Percentiles rank a stretch among this genome's conserved stretches.
Conservation (phyloP, 768 basidiomycete species). For the Lentinula boryana region DNA sequence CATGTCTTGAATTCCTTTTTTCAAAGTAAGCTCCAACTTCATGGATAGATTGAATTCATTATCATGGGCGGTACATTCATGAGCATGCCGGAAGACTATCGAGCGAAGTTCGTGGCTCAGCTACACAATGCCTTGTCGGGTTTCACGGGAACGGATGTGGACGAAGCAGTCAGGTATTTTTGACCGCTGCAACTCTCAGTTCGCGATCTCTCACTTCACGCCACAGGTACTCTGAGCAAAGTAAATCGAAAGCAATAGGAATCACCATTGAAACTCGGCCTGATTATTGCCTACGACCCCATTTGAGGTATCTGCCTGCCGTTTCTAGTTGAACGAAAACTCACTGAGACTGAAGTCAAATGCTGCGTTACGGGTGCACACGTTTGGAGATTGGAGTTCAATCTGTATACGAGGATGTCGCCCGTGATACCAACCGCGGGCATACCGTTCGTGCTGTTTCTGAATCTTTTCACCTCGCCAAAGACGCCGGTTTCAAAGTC, state of each 20-base stretch:
- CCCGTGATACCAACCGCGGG: slow-evolving; percentile 96
- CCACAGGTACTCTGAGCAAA: slow-evolving; percentile 87
- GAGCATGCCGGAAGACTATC: slow-evolving; percentile 98
- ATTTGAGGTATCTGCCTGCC: slow-evolving; percentile 58
- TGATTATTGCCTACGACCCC: slow-evolving; percentile 95
- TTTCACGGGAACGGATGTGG: slow-evolving; percentile 87
- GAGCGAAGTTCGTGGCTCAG: slow-evolving; percentile 89
- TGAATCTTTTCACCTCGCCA: slow-evolving; percentile 95
- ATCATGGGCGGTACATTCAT: slow-evolving; percentile 99
- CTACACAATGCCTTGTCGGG: slow-evolving; percentile 96
- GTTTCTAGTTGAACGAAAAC: neutral
- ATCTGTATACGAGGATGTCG: slow-evolving; percentile 98
- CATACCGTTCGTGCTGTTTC: slow-evolving; percentile 97
- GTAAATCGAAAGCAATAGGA: slow-evolving; percentile 97
- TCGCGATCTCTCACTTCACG: neutral
- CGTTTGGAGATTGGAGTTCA: slow-evolving; percentile 98
- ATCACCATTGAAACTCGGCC: slow-evolving; percentile 99
- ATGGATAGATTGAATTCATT: slow-evolving; percentile 73
- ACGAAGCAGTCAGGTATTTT: slow-evolving; percentile 83
- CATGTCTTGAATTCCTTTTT: slow-evolving; percentile 5
- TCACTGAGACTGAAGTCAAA: slow-evolving; percentile 56
- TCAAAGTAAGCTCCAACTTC: neutral
- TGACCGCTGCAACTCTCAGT: neutral
- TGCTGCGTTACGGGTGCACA: slow-evolving; percentile 98
- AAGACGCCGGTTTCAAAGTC: slow-evolving; percentile 99